Base-by-base conservation (phyloP, 139 green algal genomes). In the Chlamydomonas urium region DNA sequence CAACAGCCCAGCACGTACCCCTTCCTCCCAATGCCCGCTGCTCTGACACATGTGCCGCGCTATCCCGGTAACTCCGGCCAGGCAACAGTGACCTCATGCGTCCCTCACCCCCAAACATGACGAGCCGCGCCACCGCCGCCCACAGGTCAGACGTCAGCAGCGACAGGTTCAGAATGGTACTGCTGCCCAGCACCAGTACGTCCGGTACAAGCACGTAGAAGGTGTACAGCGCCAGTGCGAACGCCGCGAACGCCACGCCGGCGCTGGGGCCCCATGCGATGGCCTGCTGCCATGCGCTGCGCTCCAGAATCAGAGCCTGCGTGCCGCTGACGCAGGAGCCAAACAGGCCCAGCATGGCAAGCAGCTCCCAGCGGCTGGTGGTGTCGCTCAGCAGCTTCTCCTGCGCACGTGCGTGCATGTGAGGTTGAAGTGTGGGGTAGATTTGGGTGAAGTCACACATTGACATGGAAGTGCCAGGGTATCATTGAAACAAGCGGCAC, bases 101-200 rank as follows among this genome's bases (percentile, higher is more conserved):
- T n/a, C 38, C 6, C 59, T 32, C 4, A 59, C 63, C 63, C 34
- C 63, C 63, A 71, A 71, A 57, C 32, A 57, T 58, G 8, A 24
- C 37, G 4, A 71, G 8, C n/a, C 63, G 31, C 17, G 72, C 47
- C 1, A 37, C 63, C 17, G 53, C 63, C 19, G 66, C 73, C 66
- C 65, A 74, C 37, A 74, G 26, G 38, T 79, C 66, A n/a, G 48
- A 89, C 1, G 85, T 86, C 21, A 96, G 82, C 47, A 96, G 79
- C 0, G 81, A 91, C 35, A 96, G 73, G 74, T 96, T 95, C 37
- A 96, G 73, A 26, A 93, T 69, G 19, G 73, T 69, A 29, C 65
- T 79, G 65, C 73, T 69, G 4, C 73, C 73, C 33, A 36, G 33
- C 38, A 74, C 3, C 31, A 74, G 66, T 32, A 74, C 73, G 8